A percentile compares a stretch with the other conserved stretches of the same genome.
phyloP scores from a whole-genome alignment of 2,329 filamentous ascomycete species.

The Cytospora piceicola region DNA sequence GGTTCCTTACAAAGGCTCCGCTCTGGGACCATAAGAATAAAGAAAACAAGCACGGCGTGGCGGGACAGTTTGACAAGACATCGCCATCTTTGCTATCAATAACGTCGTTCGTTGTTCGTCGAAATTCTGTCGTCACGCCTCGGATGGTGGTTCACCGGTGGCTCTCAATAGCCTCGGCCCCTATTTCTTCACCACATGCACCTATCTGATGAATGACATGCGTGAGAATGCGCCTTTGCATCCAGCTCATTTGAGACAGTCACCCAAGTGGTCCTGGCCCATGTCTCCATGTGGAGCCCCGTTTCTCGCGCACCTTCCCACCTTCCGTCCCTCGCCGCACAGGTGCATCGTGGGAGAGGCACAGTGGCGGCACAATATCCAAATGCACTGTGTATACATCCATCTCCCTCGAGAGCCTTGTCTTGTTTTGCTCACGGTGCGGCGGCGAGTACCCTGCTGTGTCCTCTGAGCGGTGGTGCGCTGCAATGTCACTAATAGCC shows the following conservation, averaged over 20 bases:
- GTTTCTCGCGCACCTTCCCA: slow-evolving; percentile 23
- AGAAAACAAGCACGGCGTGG: slow-evolving; percentile 16
- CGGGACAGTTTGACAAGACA: slow-evolving; percentile 16
- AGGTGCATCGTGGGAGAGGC: slow-evolving; percentile 24
- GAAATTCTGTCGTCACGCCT: slow-evolving; percentile 22
- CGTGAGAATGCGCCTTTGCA: slow-evolving; percentile 31
- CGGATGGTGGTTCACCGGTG: slow-evolving; percentile 28
- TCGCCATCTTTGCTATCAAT: slow-evolving; percentile 12
- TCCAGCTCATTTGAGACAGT: slow-evolving; percentile 29
- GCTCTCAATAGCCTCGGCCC: slow-evolving; percentile 30
- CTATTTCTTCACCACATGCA: slow-evolving; percentile 29
- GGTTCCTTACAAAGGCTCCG: slow-evolving; percentile 21
- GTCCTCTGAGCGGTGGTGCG: slow-evolving; percentile 12
- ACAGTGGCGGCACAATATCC: slow-evolving; percentile 5
- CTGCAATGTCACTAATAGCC: slow-evolving; percentile 17
- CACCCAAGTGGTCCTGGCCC: slow-evolving; percentile 27
- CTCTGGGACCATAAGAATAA: slow-evolving; percentile 16
- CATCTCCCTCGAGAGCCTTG: slow-evolving; percentile 4
- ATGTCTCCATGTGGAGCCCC: slow-evolving; percentile 29
- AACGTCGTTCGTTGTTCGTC: too few relatives aligned
- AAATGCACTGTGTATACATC: slow-evolving; percentile 13
- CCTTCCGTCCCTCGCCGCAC: slow-evolving; percentile 21
- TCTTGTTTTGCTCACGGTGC: slow-evolving; percentile 2
- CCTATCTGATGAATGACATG: slow-evolving; percentile 28
- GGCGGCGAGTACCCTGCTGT: slow-evolving; percentile 19